These are phyloP conservation scores for Diutina ranongensis DNA, from an alignment of 1,139 yeast species.

Conservation along the genomic window DNA sequence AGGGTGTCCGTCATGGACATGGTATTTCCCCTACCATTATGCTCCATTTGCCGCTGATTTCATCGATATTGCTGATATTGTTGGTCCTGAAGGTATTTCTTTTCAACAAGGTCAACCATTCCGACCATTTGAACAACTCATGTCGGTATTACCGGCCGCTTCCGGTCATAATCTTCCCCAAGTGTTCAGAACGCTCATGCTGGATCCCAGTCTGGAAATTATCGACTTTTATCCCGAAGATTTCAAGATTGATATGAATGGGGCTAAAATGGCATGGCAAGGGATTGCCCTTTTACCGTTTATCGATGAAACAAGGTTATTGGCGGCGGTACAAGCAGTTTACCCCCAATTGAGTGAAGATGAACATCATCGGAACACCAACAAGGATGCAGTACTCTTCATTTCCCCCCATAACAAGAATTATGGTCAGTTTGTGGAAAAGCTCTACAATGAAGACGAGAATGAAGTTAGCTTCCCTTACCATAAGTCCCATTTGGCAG, in stretches of 20 bases:
- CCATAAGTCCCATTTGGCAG: constrained; percentile 53
- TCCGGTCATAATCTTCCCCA: constrained; percentile 73
- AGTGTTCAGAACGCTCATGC: constrained; percentile 72
- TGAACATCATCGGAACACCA: constrained; percentile 61
- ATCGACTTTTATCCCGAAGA: constrained; percentile 84
- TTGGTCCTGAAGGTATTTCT: constrained; percentile 24
- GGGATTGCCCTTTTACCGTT: constrained; percentile 93
- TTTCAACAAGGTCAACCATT: constrained; percentile 74
- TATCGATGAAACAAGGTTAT: constrained; percentile 72
- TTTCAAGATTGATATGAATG: constrained; percentile 84
- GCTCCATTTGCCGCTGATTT: constrained; percentile 90
- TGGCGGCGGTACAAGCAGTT: constrained; percentile 58
- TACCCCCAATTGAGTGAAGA: constrained; percentile 52
- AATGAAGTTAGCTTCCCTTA: constrained; percentile 28
- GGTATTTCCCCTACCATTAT: constrained; percentile 84
- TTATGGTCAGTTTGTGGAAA: constrained; percentile 27
- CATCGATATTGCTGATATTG: constrained; percentile 28
- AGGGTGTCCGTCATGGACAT: constrained; percentile 91
- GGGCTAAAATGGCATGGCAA: constrained; percentile 96
- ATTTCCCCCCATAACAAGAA: constrained; percentile 46
- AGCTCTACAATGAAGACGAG: constrained; percentile 13
- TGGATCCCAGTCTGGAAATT: constrained; percentile 82
- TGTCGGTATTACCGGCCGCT: constrained; percentile 96
- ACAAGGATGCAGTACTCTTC: constrained; percentile 61
- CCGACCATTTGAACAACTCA: constrained; percentile 88